phyloP scores from a whole-genome alignment of 768 basidiomycete genomes.

The Russula virescens region DNA sequence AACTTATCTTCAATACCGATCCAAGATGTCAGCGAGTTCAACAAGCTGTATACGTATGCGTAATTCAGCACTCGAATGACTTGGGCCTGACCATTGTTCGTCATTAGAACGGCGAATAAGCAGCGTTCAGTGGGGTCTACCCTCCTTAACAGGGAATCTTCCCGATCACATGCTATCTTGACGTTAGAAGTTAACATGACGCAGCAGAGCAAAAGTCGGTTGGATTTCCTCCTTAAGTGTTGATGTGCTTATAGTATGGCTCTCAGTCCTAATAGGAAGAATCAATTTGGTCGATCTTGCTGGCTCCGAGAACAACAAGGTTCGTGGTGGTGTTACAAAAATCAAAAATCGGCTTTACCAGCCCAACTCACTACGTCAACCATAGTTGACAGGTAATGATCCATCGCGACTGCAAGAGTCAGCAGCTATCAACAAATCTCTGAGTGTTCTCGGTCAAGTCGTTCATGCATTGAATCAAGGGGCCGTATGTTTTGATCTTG shows the following conservation, averaged over 20 bases:
- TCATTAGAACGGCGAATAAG: constrained; percentile 58
- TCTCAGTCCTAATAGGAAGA: constrained; percentile 55
- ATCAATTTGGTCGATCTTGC: constrained; percentile 87
- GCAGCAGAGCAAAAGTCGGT: constrained; percentile 49
- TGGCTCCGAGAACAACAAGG: constrained; percentile 89
- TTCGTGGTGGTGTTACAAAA: constrained; percentile 26
- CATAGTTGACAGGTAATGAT: constrained; percentile 76
- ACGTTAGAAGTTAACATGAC: constrained; percentile 62
- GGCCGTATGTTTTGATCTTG: constrained; percentile 38
- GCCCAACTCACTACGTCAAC: not conserved
- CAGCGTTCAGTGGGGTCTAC: constrained; percentile 83
- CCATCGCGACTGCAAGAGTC: constrained; percentile 84
- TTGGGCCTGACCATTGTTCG: not conserved
- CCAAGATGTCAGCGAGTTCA: constrained; percentile 43
- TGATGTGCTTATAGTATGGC: not conserved
- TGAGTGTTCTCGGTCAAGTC: constrained; percentile 83
- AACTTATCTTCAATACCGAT: constrained; percentile 41
- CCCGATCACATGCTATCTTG: constrained; percentile 84
- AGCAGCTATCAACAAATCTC: constrained; percentile 82
- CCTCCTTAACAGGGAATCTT: constrained; percentile 77
- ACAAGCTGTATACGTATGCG: constrained; percentile 41
- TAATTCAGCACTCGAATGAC: not conserved
- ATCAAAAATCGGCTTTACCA: not conserved
- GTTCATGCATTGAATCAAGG: constrained; percentile 78
- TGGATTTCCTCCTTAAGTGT: not conserved